Percentiles rank a stretch among this genome's conserved stretches.
These are phyloP conservation scores for Phyllachora maydis DNA, from an alignment of 2,329 filamentous ascomycete species.

Conservation along the genomic window DNA sequence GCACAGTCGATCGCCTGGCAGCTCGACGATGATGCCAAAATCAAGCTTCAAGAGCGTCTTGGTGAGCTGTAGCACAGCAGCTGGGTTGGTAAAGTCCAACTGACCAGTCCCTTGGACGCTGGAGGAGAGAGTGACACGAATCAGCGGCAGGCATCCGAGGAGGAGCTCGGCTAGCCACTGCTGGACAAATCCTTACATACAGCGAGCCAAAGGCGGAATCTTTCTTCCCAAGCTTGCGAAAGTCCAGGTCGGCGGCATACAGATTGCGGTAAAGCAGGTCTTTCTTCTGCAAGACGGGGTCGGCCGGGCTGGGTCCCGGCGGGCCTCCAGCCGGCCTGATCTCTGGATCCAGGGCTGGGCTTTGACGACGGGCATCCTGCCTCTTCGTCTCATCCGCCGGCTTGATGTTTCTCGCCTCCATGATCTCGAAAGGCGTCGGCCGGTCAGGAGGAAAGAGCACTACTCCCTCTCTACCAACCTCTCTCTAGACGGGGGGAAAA, in stretches of 20 bases:
- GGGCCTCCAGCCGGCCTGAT: no score
- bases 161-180: conserved; percentile 1
- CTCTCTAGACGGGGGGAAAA: no score
- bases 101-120: conserved; percentile 21
- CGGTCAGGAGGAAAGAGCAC: no score
- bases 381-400: no score
- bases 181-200: conserved; percentile 9
- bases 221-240: conserved; percentile 17
- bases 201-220: conserved; percentile 19
- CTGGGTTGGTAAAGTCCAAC: conserved; percentile 64
- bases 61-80: conserved; percentile 60
- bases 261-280: conserved; percentile 18
- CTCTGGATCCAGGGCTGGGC: no score
- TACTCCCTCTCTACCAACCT: no score
- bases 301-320: no score
- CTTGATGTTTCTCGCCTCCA: no score
- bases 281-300: no score
- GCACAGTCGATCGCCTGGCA: conserved; percentile 65
- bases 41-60: conserved; percentile 57
- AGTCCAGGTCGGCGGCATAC: conserved; percentile 19
- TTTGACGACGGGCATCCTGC: no score
- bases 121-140: neutral
- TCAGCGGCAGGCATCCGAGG: no score
- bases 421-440: no score
- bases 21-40: conserved; percentile 48